Conservation (phyloP, 2,329 filamentous ascomycete species). For the Stemphylium beticola region DNA sequence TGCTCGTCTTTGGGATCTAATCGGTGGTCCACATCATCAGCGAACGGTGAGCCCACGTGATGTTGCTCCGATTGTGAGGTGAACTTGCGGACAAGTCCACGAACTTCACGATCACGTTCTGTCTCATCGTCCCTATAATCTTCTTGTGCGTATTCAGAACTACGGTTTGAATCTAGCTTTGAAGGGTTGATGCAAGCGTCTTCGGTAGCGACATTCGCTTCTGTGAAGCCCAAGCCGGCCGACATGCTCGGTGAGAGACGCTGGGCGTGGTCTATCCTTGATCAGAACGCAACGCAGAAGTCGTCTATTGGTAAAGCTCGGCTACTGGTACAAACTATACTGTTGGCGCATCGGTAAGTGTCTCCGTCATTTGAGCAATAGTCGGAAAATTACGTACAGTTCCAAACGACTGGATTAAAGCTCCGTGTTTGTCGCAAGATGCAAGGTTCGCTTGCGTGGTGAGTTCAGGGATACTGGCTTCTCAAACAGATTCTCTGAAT, state of each 20-base stretch:
- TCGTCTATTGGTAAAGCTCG: no score
- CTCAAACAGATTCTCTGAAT: not conserved
- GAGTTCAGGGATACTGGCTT: not conserved
- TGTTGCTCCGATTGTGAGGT: conserved; percentile 40
- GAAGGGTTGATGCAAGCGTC: not conserved
- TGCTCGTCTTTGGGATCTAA: conserved; percentile 52
- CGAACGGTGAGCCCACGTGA: conserved; percentile 40
- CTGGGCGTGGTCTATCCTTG: no score
- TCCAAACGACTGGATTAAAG: no score
- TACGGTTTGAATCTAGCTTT: conserved; percentile 14
- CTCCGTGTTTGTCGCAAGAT: no score
- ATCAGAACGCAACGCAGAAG: no score
- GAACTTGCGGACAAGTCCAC: conserved; percentile 48
- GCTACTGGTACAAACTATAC: no score
- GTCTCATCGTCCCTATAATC: conserved; percentile 2
- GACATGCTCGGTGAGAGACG: conserved; percentile 3
- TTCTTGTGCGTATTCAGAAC: conserved; percentile 5
- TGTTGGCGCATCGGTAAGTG: no score
- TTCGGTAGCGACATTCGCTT: not conserved
- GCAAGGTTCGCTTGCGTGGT: not conserved
- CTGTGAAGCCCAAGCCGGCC: not conserved
- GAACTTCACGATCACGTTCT: conserved; percentile 23
- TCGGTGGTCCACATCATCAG: conserved; percentile 44
- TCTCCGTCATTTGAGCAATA: no score
- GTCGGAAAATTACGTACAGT: no score